Evolutionary conservation across 2,329 filamentous ascomycete species (phyloP), one percentile per base, ranked within the genome.

Genomic region (Colletotrichum cuscutae): DNA sequence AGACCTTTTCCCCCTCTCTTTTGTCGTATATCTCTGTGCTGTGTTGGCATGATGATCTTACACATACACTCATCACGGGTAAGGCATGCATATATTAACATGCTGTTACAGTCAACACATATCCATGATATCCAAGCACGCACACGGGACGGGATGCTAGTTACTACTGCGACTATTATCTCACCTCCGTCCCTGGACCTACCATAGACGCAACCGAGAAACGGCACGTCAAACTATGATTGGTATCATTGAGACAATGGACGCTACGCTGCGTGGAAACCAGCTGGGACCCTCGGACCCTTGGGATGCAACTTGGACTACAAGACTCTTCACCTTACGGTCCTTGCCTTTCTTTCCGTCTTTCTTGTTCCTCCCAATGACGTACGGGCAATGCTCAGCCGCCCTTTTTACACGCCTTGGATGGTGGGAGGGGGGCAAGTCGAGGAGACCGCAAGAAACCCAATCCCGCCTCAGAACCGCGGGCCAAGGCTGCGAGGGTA

Each of bases 401-500:
- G 37, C 32, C 49, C 37, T 13, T 11, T 15, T n/a, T 15, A 12
- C 35, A 58, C 35, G 26, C 59, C 52, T 49, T 35, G 22, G 37
- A 8, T n/a, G 11, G 35, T 22, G 35, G 22, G 37, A 42, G 35
- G 46, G 22, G 35, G 28, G 52, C 42, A 28, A 28, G 26, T n/a
- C 28, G 52, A 28, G 46, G 49, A 62, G 42, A 42, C 19, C 24
- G 46, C 65, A 64, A 58, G 32, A 68, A 72, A 68, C 65, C 46
- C 26, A 28, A 54, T 60, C 53, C 53, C 59, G 42, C 59, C 15
- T 72, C 69, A 69, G 65, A 64, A 28, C 64, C 58, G 24, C 13
- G 24, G 58, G 65, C 42, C 65, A 69, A 56, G 53, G 52, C 46
- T 72, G 70, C 65, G 54, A 64, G 42, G 70, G 32, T 54, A 35